Percentiles rank a stretch among this genome's conserved stretches.
Evolutionary conservation across 2,329 filamentous ascomycete genomes (phyloP).

Genomic region (Pseudogymnoascus sp.): DNA sequence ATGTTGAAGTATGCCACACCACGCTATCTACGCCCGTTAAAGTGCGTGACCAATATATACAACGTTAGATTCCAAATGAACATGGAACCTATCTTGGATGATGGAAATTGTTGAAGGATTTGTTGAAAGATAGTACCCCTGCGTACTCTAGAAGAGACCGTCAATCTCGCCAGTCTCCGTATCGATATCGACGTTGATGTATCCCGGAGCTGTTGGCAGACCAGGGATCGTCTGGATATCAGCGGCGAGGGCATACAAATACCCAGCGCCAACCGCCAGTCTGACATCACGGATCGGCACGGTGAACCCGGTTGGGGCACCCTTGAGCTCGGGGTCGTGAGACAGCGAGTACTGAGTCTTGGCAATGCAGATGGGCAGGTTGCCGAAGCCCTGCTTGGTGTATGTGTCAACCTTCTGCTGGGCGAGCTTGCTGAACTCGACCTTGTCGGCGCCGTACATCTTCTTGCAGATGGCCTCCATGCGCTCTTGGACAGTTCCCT

Average conservation of each 20-base stretch:
- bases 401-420: conserved; percentile 97
- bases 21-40: conserved; percentile 8
- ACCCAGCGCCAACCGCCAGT: conserved; percentile 89
- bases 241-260: conserved; percentile 86
- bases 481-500: conserved; percentile 74
- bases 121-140: neutral
- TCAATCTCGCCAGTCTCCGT: conserved; percentile 77
- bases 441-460: conserved; percentile 87
- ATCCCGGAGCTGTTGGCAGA: conserved; percentile 87
- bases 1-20: conserved; percentile 8
- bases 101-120: conserved; percentile 7
- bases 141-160: conserved; percentile 66
- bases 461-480: conserved; percentile 84
- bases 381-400: conserved; percentile 81
- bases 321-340: conserved; percentile 89
- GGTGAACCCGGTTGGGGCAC: conserved; percentile 87
- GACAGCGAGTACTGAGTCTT: conserved; percentile 98
- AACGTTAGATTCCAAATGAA: neutral
- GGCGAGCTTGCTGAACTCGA: conserved; percentile 89
- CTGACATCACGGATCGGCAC: conserved; percentile 91
- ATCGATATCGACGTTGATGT: conserved; percentile 86
- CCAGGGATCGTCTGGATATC: conserved; percentile 98
- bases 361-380: conserved; percentile 90
- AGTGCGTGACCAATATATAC: conserved; percentile 4
- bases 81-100: conserved; percentile 2